Base-by-base conservation (phyloP, 2,329 filamentous ascomycete genomes). In the Fonsecaea erecta region DNA sequence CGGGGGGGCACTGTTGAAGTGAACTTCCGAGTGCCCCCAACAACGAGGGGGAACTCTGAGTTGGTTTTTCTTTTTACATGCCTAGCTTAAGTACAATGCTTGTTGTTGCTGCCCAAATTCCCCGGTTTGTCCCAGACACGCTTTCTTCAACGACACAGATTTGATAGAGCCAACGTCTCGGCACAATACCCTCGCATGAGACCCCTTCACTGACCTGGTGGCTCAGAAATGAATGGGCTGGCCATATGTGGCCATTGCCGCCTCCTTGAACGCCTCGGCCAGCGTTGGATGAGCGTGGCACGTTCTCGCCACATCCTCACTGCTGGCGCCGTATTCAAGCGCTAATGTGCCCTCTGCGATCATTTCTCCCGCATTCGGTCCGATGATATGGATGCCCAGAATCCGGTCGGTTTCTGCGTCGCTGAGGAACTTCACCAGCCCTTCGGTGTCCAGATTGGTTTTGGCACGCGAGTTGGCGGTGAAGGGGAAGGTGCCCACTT, bases 181-280 rank as follows among this genome's bases (percentile, higher is more conserved):
- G 24, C 52, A 7, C 32, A 34, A 34, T 11, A 14, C 28, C 43
- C 26, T 24, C 28, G n/a, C 18, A 51, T 18, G 32, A 11, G 28
- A 30, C 3, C 3, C 28, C 40, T 2, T 40, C 37, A 16, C 18
- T 14, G 8, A 18, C 43, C 6, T 14, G 43, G 7, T 9, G 16
- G 30, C 26, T 73, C 91, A 99, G 81, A 90, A 96, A 84, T 99
- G 95, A 78, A 99, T 97, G 71, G 95, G 90, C 85, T 97, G 95
- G 75, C 89, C 87, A 83, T 96, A 93, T 57, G 94, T 97, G 68
- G 92, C 91, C 95, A 99, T 98, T 73, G 95, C 95, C 75, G 95
- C 95, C 87, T 99, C 95, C 86, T 99, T 99, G 87, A 99, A 98
- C 52, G 95, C 95, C 84, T 99, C 95, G 26, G 94, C 89, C 66